Evolutionary conservation across 2,329 filamentous ascomycete genomes (phyloP), one percentile per base, ranked within the genome.

Genomic region (Fusarium verticillioides): DNA sequence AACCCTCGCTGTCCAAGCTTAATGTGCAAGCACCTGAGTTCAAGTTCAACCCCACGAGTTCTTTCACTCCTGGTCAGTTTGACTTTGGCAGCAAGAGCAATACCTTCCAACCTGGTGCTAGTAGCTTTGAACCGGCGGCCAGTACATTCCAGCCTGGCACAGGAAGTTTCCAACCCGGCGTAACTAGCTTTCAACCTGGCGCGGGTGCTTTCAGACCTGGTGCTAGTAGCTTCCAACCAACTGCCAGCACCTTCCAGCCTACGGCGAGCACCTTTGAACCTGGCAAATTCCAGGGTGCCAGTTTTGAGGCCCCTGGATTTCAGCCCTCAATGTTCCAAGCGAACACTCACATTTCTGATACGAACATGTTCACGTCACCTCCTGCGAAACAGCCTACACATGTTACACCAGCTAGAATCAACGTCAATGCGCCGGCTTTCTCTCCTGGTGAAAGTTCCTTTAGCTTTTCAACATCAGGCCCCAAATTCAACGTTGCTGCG

Each of bases 1-100:
- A 92, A 76, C 86, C 91, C 7, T 95, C 90, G 1, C 82, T 91
- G 47, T 94, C 94, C 2, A 95, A 92, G 75, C 88, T 98, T 75
- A 98, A 98, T 77, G 95, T 97, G 36, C 90, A 92, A 70, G 96
- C 96, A 0, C 93, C 95, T 52, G 94, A 96, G 78, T 98, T 98
- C 85, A 94, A 92, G 76, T 96, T 96, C 82, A 89, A 90, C 70
- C 88, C 88, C 7, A 80, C 74, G 16, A 87, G 81, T 76, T 76
- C 66, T 37, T 77, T 77, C 30, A 77, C 73, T 9, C 74, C 75
- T 36, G 75, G 74, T 3, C 70, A 77, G 42, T 77, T 74, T 56
- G 70, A 67, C 52, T 76, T 77, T 30, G 60, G 50, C 42, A 64
- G 34, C 43, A 87, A 80, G 75, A 83, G 82, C 40, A 60, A 59